Evolutionary conservation across 1,284 basidiomycete genomes (phyloP).

Genomic region (Tetrapyrgos nigripes): DNA sequence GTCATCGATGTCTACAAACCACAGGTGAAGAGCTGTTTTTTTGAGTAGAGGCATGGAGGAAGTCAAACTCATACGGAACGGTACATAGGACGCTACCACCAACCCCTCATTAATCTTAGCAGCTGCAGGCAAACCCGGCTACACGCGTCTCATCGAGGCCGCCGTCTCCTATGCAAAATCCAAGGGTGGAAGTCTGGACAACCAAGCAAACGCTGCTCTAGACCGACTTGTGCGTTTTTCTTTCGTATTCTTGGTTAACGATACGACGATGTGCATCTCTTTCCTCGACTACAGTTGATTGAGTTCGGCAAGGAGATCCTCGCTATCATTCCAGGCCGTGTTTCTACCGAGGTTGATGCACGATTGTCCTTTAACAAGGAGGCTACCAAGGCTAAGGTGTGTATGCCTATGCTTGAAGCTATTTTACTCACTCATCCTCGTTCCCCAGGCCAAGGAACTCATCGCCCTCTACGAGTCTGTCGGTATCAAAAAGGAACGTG

Average conservation of each 20-base stretch:
- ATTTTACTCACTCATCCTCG: not conserved
- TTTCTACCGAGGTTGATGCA: slow-evolving; percentile 99
- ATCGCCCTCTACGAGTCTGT: slow-evolving; percentile 93
- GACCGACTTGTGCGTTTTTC: slow-evolving; percentile 80
- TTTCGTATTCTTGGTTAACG: not conserved
- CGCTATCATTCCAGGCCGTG: slow-evolving; percentile 95
- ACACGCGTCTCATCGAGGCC: slow-evolving; percentile 84
- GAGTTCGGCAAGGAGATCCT: slow-evolving; percentile 98
- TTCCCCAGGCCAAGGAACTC: slow-evolving; percentile 82
- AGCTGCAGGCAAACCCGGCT: slow-evolving; percentile 90
- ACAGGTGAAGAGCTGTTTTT: slow-evolving; percentile 54
- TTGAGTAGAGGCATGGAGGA: too few relatives aligned
- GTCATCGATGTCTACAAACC: slow-evolving; percentile 94
- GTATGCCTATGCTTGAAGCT: slow-evolving; percentile 2
- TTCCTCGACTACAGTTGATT: slow-evolving; percentile 69
- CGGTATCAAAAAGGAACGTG: slow-evolving; percentile 91
- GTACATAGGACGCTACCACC: slow-evolving; percentile 84
- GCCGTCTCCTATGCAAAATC: slow-evolving; percentile 80
- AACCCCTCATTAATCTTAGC: slow-evolving; percentile 95
- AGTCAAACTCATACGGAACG: not conserved
- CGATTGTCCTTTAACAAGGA: slow-evolving; percentile 96
- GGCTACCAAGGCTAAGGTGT: slow-evolving; percentile 86
- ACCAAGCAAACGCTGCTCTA: slow-evolving; percentile 77
- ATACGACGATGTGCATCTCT: not conserved
- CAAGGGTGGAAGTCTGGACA: slow-evolving; percentile 78